Conservation (phyloP, 441 rosid species). For the Gossypium davidsonii region DNA sequence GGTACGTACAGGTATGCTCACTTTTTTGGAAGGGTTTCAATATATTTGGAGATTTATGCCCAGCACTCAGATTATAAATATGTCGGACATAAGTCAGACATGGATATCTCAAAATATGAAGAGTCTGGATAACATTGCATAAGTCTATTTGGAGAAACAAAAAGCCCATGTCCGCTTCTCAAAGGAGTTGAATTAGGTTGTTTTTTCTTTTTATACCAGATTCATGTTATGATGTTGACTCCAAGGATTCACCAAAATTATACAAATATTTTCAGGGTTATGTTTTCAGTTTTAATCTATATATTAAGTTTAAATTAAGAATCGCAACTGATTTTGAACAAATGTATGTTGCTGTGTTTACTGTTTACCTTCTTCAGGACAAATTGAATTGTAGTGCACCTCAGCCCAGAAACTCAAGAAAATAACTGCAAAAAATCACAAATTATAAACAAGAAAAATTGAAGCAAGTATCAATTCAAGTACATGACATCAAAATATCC, state of each 20-base stretch:
- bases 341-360: neutral
- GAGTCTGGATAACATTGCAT: neutral
- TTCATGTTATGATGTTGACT: neutral
- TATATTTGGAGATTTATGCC: no score
- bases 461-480: neutral
- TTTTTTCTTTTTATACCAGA: neutral
- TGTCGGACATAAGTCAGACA: neutral
- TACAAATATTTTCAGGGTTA: neutral
- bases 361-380: slow-evolving; percentile 74
- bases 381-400: slow-evolving; percentile 93
- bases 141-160: neutral
- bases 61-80: neutral
- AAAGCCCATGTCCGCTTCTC: neutral
- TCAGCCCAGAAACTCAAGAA: slow-evolving; percentile 98
- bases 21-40: no score
- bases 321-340: neutral
- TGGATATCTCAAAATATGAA: neutral
- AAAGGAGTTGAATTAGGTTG: neutral
- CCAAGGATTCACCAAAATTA: neutral
- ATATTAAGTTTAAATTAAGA: neutral
- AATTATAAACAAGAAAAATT: neutral
- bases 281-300: neutral
- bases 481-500: neutral
- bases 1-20: neutral
- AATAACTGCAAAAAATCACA: slow-evolving; percentile 48